Conservation (phyloP, 306 rosid species). For the Sicyos edulis region DNA sequence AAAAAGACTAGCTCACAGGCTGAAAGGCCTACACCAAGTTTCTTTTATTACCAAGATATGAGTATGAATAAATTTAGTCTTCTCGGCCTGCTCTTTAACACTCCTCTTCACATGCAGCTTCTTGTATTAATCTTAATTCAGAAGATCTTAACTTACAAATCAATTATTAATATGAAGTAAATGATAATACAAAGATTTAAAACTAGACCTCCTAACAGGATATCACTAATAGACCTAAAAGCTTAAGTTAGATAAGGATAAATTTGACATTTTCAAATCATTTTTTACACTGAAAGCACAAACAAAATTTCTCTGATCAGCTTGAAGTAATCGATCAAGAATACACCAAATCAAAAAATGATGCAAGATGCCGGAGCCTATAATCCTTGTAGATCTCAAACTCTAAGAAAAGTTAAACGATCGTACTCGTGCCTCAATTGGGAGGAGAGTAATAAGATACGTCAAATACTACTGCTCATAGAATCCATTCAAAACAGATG, state of each 20-base stretch:
- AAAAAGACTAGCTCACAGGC: conserved; percentile 5
- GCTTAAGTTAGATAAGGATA: background rate
- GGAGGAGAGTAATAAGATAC: background rate
- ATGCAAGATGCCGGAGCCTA: background rate
- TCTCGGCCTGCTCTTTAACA: background rate
- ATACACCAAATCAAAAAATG: background rate
- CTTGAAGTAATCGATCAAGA: background rate
- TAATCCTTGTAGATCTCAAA: conserved; percentile 6
- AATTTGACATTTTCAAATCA: background rate
- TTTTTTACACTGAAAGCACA: background rate
- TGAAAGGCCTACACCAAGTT: background rate
- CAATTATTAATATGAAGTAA: conserved; percentile 14
- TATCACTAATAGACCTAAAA: background rate
- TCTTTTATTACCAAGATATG: conserved; percentile 10
- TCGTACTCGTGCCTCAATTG: background rate
- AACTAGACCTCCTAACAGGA: background rate
- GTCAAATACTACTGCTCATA: background rate
- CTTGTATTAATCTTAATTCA: background rate
- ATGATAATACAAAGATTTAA: background rate
- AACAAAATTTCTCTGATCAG: background rate
- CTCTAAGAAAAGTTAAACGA: background rate
- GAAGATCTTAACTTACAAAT: background rate
- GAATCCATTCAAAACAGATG: background rate
- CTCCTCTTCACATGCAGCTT: conserved; percentile 2
- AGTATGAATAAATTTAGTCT: background rate